These are phyloP conservation scores for Phytophthora cryptogea DNA, from an alignment of 352 stramenopile genomes.

Conservation along the genomic window DNA sequence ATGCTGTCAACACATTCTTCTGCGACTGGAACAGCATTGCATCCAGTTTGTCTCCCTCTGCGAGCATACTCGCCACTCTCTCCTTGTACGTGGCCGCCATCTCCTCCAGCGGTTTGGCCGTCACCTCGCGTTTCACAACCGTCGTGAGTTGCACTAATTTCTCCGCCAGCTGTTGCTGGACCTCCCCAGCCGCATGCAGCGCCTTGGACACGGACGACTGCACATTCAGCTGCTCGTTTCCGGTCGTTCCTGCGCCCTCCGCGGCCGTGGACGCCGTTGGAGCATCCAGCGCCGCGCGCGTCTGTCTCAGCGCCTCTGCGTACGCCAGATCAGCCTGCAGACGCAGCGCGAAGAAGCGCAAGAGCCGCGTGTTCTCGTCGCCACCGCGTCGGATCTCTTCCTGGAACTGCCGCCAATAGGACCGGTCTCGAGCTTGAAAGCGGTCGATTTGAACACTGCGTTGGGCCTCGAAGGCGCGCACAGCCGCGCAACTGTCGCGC, in stretches of 20 bases:
- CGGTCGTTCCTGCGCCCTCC: neutral
- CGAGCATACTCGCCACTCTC: conserved; percentile 49
- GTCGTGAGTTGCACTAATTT: conserved; percentile 80
- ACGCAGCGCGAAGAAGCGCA: conserved; percentile 70
- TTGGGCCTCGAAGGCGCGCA: conserved; percentile 70
- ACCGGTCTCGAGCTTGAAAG: conserved; percentile 64
- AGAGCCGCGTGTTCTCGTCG: conserved; percentile 67
- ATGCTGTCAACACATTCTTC: conserved; percentile 59
- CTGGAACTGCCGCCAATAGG: conserved; percentile 84
- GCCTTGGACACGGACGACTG: conserved; percentile 66
- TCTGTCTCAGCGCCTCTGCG: conserved; percentile 67
- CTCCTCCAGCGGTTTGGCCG: conserved; percentile 68
- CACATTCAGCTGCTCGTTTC: conserved; percentile 30
- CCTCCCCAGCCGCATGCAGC: conserved; percentile 62
- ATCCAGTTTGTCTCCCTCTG: conserved; percentile 62
- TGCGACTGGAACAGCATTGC: conserved; percentile 58
- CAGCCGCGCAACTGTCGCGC: conserved; percentile 49
- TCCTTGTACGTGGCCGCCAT: conserved; percentile 74
- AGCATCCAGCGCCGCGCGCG: conserved; percentile 59
- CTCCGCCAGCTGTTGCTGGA: conserved; percentile 78
- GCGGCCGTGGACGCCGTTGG: conserved; percentile 14
- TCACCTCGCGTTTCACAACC: conserved; percentile 73
- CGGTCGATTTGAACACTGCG: conserved; percentile 76
- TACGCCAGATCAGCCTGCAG: conserved; percentile 79
- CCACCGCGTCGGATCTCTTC: conserved; percentile 65